Evolutionary conservation across 345 rosid genomes (phyloP).

Genomic region (Rhodamnia rubescens): DNA sequence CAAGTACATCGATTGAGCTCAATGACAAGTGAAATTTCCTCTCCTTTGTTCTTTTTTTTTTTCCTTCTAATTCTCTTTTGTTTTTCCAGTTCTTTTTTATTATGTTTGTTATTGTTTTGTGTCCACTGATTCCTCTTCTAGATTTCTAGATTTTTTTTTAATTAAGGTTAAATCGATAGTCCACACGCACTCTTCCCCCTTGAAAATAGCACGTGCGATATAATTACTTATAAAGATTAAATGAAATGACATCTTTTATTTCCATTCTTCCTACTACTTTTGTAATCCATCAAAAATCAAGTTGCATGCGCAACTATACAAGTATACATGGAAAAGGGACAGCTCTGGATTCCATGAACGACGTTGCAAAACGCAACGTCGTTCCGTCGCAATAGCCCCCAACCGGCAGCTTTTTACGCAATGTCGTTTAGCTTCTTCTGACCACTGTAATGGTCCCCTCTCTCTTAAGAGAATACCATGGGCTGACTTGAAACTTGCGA

Average conservation of each 20-base stretch:
- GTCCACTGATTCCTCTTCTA: too few relatives aligned
- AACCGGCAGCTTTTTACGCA: not conserved
- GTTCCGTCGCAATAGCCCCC: not conserved
- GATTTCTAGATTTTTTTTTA: not conserved
- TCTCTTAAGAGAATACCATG: not conserved
- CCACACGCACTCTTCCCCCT: not conserved
- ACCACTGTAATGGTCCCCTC: not conserved
- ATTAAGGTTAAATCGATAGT: not conserved
- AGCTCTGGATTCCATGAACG: not conserved
- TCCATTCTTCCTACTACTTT: not conserved
- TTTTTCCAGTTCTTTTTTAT: too few relatives aligned
- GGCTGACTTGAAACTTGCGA: not conserved
- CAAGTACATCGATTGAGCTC: too few relatives aligned
- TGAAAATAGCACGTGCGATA: not conserved
- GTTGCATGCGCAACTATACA: fast-evolving
- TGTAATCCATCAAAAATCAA: not conserved
- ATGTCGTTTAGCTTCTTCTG: not conserved
- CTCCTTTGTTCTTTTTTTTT: too few relatives aligned
- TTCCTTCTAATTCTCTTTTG: too few relatives aligned
- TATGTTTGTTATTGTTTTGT: too few relatives aligned
- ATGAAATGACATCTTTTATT: not conserved
- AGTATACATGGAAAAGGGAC: not conserved
- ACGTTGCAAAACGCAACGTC: too few relatives aligned
- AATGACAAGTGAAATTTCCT: too few relatives aligned
- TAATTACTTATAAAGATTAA: not conserved